These are phyloP conservation scores for Diaporthe ilicicola DNA, from an alignment of 2,329 filamentous ascomycete genomes.

Conservation along the genomic window DNA sequence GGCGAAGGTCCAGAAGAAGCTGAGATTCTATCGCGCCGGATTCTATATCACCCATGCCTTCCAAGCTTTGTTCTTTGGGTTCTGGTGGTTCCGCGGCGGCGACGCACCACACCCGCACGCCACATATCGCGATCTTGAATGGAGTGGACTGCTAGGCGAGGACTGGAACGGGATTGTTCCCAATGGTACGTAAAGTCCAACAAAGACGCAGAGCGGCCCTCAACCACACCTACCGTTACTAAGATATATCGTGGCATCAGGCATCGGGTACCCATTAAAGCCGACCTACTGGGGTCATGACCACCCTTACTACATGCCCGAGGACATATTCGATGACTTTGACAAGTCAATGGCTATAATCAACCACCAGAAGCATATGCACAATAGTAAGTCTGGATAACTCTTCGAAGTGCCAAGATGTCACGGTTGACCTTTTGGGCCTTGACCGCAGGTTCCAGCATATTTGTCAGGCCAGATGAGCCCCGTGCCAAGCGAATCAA, in stretches of 20 bases:
- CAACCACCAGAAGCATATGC: neutral
- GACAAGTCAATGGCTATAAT: neutral
- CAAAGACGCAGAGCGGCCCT: neutral
- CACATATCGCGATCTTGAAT: slow-evolving; percentile 1
- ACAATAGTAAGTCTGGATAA: neutral
- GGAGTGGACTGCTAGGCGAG: slow-evolving; percentile 4
- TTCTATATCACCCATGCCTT: slow-evolving; percentile 1
- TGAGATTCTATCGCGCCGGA: slow-evolving; percentile 5
- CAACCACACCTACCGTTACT: neutral
- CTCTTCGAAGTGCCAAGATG: neutral
- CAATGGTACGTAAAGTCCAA: neutral
- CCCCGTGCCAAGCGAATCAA: slow-evolving; percentile 2
- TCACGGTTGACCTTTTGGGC: neutral
- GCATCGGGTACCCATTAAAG: slow-evolving; percentile 4
- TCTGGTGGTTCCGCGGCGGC: neutral
- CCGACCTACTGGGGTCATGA: neutral
- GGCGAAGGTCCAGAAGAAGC: slow-evolving; percentile 3
- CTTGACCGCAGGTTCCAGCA: neutral
- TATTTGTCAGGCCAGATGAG: neutral
- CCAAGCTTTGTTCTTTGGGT: neutral
- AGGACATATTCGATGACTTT: slow-evolving; percentile 7
- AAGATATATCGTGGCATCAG: neutral
- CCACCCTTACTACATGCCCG: slow-evolving; percentile 11
- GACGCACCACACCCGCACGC: neutral
- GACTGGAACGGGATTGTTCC: slow-evolving; percentile 9